Base-by-base conservation (phyloP, 208 protist genomes). In the Giardia muris region DNA sequence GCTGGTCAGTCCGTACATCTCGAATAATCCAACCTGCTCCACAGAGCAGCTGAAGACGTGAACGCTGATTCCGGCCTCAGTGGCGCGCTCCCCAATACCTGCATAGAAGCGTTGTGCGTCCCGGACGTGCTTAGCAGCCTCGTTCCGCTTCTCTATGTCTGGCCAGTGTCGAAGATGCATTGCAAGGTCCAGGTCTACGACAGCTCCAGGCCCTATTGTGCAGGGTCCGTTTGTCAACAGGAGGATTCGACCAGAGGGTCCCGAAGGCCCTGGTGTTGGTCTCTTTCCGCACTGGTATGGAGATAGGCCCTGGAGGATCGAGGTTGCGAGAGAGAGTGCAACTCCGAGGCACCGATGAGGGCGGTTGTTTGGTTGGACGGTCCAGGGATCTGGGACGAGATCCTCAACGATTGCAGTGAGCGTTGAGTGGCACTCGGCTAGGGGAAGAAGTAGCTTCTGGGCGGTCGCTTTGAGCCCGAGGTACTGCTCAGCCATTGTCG, bases 111-210 rank as follows among this genome's bases (percentile, higher is more conserved):
- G n/a, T n/a, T 2, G 1, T 0, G 43, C n/a, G n/a, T 90, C 87
- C 45, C 48, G 46, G 2, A 90, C 87, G 45, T 90, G 43, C 43
- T 90, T 90, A 47, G 87, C 87, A n/a, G n/a, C 43, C 0, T 90
- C 87, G 43, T 44, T 90, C 44, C 48, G 46, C 1, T 47, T 4
- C 43, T 90, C 2, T 67, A 90, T 47, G 44, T 90, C 87, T 2
- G 87, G 87, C 87, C 87, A 90, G 44, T 90, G 87, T 4, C 87
- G 1, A 0, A 90, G 1, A n/a, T 90, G 87, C 43, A 47, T 22
- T 43, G 87, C 2, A 90, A 90, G n/a, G 48, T 90, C 87, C 2
- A 45, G 0, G 45, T 90, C 87, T 4, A 90, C 87, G n/a, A 90
- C 44, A 39, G n/a, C 42, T 2, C 87, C 87, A 19, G 87, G 87